phyloP scores from a whole-genome alignment of 495 filamentous ascomycete genomes.

The Polyplosphaeria fusca region DNA sequence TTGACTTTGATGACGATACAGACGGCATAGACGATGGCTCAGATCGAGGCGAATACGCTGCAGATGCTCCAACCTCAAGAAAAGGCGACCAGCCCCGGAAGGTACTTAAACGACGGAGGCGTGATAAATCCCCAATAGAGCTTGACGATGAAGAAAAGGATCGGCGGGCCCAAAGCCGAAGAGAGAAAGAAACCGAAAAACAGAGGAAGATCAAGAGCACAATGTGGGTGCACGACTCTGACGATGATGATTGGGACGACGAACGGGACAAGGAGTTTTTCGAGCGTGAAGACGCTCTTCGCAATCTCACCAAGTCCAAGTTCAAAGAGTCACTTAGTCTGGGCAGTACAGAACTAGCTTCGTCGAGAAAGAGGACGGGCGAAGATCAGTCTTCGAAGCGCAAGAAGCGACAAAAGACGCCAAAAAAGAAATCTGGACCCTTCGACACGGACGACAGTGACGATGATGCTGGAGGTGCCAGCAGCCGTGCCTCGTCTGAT shows the following conservation, averaged over 20 bases:
- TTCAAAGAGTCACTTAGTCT: constrained; percentile 47
- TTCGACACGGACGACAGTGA: constrained; percentile 26
- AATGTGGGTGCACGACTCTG: constrained; percentile 72
- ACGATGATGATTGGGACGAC: constrained; percentile 73
- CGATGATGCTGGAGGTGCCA: constrained; percentile 14
- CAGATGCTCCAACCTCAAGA: constrained; percentile 61
- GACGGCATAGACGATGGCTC: constrained; percentile 43
- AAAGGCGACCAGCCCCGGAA: constrained; percentile 51
- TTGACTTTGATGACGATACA: constrained; percentile 47
- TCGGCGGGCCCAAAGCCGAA: constrained; percentile 35
- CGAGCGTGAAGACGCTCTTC: constrained; percentile 57
- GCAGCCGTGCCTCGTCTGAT: constrained; percentile 15
- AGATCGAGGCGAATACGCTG: constrained; percentile 40
- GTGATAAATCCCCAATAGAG: constrained; percentile 41
- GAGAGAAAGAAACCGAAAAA: constrained; percentile 49
- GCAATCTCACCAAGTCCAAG: constrained; percentile 50
- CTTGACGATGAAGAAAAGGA: constrained; percentile 47
- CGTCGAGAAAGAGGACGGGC: constrained; percentile 31
- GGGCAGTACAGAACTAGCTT: background rate
- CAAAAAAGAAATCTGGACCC: constrained; percentile 10
- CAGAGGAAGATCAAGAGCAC: constrained; percentile 76
- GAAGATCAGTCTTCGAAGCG: constrained; percentile 29
- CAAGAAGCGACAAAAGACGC: constrained; percentile 38
- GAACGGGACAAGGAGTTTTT: constrained; percentile 69
- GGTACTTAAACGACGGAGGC: constrained; percentile 54